Conservation (phyloP, 805 yeast species). For the Zygosaccharomyces kombuchaensis region DNA sequence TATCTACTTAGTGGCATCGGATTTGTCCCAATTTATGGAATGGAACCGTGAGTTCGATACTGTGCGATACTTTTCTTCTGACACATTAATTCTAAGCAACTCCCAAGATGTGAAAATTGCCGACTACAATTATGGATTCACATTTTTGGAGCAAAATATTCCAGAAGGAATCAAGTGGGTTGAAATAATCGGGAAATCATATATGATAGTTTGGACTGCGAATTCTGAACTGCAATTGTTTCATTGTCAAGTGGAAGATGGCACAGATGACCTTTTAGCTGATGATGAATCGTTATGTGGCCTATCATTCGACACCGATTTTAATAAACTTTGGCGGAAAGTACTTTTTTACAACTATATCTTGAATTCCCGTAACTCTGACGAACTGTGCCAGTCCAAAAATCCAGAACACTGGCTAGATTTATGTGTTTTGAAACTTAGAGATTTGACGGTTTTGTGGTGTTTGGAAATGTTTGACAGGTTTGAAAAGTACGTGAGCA, state of each 20-base stretch:
- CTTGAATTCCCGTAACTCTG: constrained; percentile 18
- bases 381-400: constrained; percentile 23
- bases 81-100: constrained; percentile 22
- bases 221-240: constrained; percentile 20
- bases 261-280: constrained; percentile 9
- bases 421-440: constrained; percentile 29
- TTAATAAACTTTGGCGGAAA: constrained; percentile 25
- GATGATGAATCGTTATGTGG: constrained; percentile 23
- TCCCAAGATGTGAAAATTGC: constrained; percentile 18
- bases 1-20: constrained; percentile 16
- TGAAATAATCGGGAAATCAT: constrained; percentile 13
- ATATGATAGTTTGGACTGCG: constrained; percentile 23
- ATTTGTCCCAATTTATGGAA: constrained; percentile 19
- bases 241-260: constrained; percentile 27
- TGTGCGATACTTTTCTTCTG: constrained; percentile 20
- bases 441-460: constrained; percentile 33
- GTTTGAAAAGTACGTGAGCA: constrained; percentile 16
- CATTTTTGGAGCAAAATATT: constrained; percentile 20
- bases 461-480: constrained; percentile 24
- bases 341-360: constrained; percentile 28
- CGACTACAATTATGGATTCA: constrained; percentile 29
- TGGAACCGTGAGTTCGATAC: constrained; percentile 18
- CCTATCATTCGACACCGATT: constrained; percentile 16
- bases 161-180: constrained; percentile 26
- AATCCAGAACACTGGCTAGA: constrained; percentile 24